These are phyloP conservation scores for Picea abies DNA, from an alignment of 83 land plant genomes.

Conservation along the genomic window DNA sequence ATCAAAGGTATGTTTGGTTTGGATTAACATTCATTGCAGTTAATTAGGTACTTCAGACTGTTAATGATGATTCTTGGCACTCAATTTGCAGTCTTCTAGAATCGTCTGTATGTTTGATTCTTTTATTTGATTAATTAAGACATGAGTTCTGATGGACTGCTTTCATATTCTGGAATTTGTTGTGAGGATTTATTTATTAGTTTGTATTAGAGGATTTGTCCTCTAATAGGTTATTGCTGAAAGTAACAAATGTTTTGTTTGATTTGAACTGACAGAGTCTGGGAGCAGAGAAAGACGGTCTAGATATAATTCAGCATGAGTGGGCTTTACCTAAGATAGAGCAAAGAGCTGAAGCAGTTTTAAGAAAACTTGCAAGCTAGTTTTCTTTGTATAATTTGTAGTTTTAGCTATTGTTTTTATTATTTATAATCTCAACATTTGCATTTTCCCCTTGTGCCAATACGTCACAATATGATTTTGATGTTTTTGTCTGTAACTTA, in stretches of 20 bases:
- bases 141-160: not conserved
- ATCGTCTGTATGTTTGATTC: not conserved
- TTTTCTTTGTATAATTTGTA: not conserved
- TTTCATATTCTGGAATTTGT: not conserved
- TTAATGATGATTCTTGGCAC: not conserved
- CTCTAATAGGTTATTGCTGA: conserved; percentile 1
- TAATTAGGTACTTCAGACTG: not conserved
- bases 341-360: conserved; percentile 80
- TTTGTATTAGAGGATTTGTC: not conserved
- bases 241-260: conserved; percentile 1
- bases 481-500: too few species aligned
- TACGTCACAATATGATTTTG: not conserved
- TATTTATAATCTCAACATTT: not conserved
- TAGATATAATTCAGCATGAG: conserved; percentile 91
- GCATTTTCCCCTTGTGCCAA: not conserved
- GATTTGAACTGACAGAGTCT: conserved; percentile 46
- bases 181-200: conserved; percentile 6
- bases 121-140: not conserved
- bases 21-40: not conserved
- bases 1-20: conserved; percentile 60
- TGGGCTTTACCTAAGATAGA: conserved; percentile 90
- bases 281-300: conserved; percentile 93
- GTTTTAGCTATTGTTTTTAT: not conserved
- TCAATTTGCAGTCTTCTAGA: not conserved
- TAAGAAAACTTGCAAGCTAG: conserved; percentile 50